Conservation (phyloP, 768 basidiomycete species). For the Xerocomus brunneocitrinus region DNA sequence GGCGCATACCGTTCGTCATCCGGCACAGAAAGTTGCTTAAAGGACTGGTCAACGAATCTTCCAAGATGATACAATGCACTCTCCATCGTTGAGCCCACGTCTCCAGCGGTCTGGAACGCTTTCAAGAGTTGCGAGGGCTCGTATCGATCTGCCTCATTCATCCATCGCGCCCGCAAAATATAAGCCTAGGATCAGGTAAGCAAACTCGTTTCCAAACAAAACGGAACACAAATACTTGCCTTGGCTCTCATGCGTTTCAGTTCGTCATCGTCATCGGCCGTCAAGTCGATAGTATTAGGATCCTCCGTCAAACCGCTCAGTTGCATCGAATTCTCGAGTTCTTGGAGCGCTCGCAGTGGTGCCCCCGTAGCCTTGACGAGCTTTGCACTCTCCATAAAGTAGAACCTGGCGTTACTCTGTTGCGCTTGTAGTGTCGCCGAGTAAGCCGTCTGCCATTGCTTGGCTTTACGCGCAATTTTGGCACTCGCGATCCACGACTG, state of each 20-base stretch:
- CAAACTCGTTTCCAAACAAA: not conserved
- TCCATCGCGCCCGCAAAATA: constrained; percentile 85
- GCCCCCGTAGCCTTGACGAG: constrained; percentile 76
- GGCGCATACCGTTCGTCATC: constrained; percentile 53
- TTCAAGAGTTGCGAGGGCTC: constrained; percentile 58
- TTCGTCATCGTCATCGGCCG: constrained; percentile 45
- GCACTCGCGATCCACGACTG: constrained; percentile 88
- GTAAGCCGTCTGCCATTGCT: constrained; percentile 95
- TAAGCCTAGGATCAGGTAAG: constrained; percentile 48
- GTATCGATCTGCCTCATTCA: constrained; percentile 83
- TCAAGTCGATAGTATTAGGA: constrained; percentile 52
- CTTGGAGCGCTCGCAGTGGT: constrained; percentile 78
- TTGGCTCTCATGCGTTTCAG: constrained; percentile 62
- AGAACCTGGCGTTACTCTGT: constrained; percentile 63
- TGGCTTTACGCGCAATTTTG: constrained; percentile 94
- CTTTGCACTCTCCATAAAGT: constrained; percentile 89
- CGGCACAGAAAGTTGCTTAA: constrained; percentile 43
- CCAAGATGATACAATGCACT: constrained; percentile 84
- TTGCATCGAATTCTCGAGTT: constrained; percentile 73
- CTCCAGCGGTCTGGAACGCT: constrained; percentile 50
- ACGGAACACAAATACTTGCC: constrained; percentile 35
- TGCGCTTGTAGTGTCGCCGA: constrained; percentile 90
- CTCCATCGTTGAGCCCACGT: constrained; percentile 62
- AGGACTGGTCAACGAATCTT: constrained; percentile 80
- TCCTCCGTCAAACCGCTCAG: constrained; percentile 44